Conservation (phyloP, 1,139 yeast genomes). For the Debaryomyces nepalensis region DNA sequence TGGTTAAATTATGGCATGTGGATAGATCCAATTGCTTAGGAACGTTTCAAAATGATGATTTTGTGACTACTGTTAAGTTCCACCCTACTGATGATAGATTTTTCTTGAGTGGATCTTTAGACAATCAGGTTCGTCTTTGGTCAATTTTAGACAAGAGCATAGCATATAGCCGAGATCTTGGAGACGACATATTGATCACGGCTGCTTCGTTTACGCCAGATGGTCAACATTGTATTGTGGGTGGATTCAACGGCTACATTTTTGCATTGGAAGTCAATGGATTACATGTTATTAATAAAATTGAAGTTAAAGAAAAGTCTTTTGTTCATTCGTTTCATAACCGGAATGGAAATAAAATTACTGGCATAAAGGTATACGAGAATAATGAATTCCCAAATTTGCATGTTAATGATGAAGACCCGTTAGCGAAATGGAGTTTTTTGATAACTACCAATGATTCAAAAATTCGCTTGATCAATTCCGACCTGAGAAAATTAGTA, state of each 20-base stretch:
- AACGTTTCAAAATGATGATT: conserved; percentile 73
- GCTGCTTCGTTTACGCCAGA: conserved; percentile 74
- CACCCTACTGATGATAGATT: conserved; percentile 90
- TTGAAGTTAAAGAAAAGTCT: conserved; percentile 51
- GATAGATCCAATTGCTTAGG: conserved; percentile 67
- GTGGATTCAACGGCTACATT: conserved; percentile 81
- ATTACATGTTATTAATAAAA: conserved; percentile 55
- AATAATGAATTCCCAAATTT: conserved; percentile 19
- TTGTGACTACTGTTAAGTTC: conserved; percentile 80
- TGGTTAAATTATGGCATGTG: conserved; percentile 85
- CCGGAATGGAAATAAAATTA: conserved; percentile 43
- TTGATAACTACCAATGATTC: conserved; percentile 82
- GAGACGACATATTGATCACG: conserved; percentile 67
- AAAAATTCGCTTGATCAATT: conserved; percentile 66
- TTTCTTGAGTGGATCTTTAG: conserved; percentile 82
- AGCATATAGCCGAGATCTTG: conserved; percentile 40
- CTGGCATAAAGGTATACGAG: conserved; percentile 44
- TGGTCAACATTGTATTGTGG: conserved; percentile 69
- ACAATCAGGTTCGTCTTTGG: conserved; percentile 80
- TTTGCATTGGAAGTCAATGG: conserved; percentile 69
- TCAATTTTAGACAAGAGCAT: conserved; percentile 67
- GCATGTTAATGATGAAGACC: conserved; percentile 18
- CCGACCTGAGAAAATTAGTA: conserved; percentile 59
- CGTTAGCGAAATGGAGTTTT: conserved; percentile 39
- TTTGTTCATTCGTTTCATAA: conserved; percentile 33